Conservation (phyloP, 2,329 filamentous ascomycete genomes). For the Fusarium floridanum region DNA sequence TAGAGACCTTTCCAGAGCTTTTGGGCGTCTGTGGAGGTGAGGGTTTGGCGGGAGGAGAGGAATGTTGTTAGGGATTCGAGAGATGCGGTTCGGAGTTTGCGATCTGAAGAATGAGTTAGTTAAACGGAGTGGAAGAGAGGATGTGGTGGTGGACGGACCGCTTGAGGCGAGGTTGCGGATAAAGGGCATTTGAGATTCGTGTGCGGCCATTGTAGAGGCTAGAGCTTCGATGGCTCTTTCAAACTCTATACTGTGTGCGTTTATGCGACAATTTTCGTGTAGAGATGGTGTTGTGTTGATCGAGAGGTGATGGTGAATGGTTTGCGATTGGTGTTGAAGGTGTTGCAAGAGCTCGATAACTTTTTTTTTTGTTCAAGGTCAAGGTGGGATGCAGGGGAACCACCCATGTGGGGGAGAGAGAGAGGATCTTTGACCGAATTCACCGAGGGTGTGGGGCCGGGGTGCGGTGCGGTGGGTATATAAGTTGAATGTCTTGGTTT, state of each 20-base stretch:
- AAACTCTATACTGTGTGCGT: too few relatives aligned
- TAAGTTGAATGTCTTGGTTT: neutral
- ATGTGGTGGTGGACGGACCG: constrained; percentile 66
- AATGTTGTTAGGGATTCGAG: constrained; percentile 82
- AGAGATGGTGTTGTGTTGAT: too few relatives aligned
- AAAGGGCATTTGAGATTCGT: constrained; percentile 74
- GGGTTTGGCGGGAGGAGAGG: constrained; percentile 72
- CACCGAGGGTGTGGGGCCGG: constrained; percentile 9
- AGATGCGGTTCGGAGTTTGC: constrained; percentile 81
- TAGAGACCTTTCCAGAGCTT: constrained; percentile 97
- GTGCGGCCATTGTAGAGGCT: constrained; percentile 37
- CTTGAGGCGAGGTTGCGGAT: constrained; percentile 87
- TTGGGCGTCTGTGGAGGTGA: constrained; percentile 78
- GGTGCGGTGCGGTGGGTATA: neutral
- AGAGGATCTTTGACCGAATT: constrained; percentile 35
- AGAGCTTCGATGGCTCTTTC: constrained; percentile 30
- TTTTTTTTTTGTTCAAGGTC: constrained; percentile 40
- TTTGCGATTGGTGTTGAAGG: constrained; percentile 12
- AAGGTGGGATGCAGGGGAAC: constrained; percentile 34
- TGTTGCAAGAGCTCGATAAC: constrained; percentile 38
- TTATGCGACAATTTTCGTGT: neutral
- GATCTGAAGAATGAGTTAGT: constrained; percentile 66
- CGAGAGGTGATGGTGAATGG: too few relatives aligned
- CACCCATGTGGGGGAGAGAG: constrained; percentile 34
- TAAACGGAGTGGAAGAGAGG: too few relatives aligned